Evolutionary conservation across 306 rosid genomes (phyloP).

Genomic region (Mimosa pudica): DNA sequence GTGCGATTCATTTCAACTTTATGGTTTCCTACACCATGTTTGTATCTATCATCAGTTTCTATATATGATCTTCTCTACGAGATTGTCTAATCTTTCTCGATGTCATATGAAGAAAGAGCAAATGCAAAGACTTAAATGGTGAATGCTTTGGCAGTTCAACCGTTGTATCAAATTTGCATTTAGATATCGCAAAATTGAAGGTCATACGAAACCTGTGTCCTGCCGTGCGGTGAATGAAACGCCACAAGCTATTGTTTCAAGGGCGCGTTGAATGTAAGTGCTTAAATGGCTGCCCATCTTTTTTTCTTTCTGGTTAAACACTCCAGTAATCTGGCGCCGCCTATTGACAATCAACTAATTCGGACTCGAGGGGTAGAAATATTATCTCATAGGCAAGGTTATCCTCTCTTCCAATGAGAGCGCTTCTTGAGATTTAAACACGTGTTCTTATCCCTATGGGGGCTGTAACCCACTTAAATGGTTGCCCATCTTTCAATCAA

Average conservation of each 20-base stretch:
- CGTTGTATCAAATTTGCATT: background rate
- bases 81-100: constrained; percentile 1
- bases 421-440: no score
- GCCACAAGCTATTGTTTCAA: background rate
- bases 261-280: background rate
- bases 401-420: no score
- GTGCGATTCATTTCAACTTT: constrained; percentile 63
- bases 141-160: background rate
- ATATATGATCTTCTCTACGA: constrained; percentile 44
- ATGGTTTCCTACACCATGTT: constrained; percentile 50
- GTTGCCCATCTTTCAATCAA: no score
- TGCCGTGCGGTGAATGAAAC: background rate
- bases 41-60: constrained; percentile 46
- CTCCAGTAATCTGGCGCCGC: no score
- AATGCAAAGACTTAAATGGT: background rate
- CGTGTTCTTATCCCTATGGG: no score
- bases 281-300: no score
- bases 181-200: background rate
- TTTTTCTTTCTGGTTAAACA: no score
- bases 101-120: background rate
- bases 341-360: no score
- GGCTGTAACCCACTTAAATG: no score
- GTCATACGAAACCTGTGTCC: background rate
- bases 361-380: no score
- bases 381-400: no score